These are phyloP conservation scores for Agapanthus africanus DNA, from an alignment of 106 monocot species.

Conservation along the genomic window DNA sequence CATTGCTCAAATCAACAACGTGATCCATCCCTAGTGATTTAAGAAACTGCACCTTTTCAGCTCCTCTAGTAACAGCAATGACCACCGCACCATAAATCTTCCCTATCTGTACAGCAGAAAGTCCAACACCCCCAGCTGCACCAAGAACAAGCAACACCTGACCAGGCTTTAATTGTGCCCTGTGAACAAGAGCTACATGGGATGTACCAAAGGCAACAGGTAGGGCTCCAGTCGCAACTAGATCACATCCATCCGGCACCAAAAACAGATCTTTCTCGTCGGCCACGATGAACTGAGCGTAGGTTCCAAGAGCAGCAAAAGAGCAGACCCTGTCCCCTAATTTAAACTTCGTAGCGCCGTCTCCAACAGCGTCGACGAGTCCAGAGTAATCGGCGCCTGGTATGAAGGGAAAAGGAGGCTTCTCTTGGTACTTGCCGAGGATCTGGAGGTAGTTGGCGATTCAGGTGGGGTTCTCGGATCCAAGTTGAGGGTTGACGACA, in stretches of 20 bases:
- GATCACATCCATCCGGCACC: conserved; percentile 94
- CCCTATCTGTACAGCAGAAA: conserved; percentile 93
- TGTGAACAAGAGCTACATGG: conserved; percentile 92
- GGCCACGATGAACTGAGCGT: conserved; percentile 63
- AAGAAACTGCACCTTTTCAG: conserved; percentile 64
- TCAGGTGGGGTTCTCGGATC: conserved; percentile 60
- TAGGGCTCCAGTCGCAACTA: conserved; percentile 78
- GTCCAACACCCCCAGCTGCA: conserved; percentile 97
- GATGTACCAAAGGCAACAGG: conserved; percentile 97
- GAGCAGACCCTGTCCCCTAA: conserved; percentile 87
- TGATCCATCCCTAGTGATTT: conserved; percentile 78
- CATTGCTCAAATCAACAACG: conserved; percentile 61
- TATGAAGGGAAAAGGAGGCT: conserved; percentile 75
- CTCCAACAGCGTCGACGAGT: conserved; percentile 65
- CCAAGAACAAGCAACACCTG: conserved; percentile 98
- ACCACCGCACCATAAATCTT: conserved; percentile 93
- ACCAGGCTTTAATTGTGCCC: conserved; percentile 82
- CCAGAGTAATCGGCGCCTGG: conserved; percentile 95
- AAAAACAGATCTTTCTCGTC: conserved; percentile 86
- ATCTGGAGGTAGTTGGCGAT: conserved; percentile 93
- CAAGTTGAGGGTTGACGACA: too few relatives aligned
- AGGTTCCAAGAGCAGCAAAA: conserved; percentile 48
- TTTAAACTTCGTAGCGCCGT: conserved; percentile 40
- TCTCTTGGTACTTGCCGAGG: conserved; percentile 93
- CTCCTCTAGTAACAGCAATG: conserved; percentile 89